Base-by-base conservation (phyloP, 1,139 yeast genomes). In the Suhomyces coccinellae region DNA sequence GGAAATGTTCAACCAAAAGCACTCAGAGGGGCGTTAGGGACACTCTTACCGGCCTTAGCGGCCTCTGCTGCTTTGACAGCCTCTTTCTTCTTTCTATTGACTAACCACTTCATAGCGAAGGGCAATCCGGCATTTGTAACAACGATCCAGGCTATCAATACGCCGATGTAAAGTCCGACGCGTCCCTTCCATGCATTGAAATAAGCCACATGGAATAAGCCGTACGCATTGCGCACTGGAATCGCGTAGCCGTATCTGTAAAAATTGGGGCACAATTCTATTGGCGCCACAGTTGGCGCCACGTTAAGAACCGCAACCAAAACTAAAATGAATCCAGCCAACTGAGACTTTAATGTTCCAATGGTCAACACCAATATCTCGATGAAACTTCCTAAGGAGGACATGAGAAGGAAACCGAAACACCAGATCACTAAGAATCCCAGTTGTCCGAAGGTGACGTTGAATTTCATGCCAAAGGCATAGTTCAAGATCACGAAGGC, bases 371-470 rank as follows among this genome's bases (percentile, higher is more conserved):
- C 72, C 37, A 67, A 58, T 31, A 69, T 68, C 56, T 79, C 82
- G 48, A 76, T 74, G 11, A 75, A 63, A 27, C 80, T 75, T 28
- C 83, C 84, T 40, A 77, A 66, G 0, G 82, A 75, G 1, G 77
- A 64, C 71, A 77, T 75, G 9, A 73, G 61, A 45, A 79, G 57
- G 52, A 58, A 79, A 0, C 72, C 64, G 45, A 71, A 54, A 56
- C 67, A 58, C 83, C 83, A 79, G 39, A 65, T 55, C 6, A 78
- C 79, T 27, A 78, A 65, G 55, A 78, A 77, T 1, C 82, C 82
- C 46, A 75, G 69, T 11, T 57, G 51, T 40, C 82, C 81, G 40
- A 76, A 66, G 0, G 75, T 56, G 8, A 52, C 57, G 24, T 46
- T 48, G 49, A 59, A 61, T 9, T 57, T 50, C 44, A 77, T 59